Conservation (phyloP, 2,329 filamentous ascomycete genomes). For the Raffaelea deltoideospora region DNA sequence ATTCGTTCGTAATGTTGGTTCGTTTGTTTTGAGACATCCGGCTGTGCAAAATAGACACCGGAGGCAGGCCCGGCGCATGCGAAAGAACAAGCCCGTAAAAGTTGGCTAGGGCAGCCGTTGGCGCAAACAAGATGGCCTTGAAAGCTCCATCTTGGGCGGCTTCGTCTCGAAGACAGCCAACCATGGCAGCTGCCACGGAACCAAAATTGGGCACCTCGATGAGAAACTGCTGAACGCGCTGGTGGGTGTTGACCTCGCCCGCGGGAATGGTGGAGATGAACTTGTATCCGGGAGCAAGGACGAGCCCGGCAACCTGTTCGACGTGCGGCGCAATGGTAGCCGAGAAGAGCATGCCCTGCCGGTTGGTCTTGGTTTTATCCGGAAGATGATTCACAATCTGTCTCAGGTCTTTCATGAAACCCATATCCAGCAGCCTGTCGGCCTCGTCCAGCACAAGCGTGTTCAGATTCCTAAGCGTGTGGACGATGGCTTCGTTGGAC, state of each 20-base stretch:
- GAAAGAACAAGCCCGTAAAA: constrained; percentile 33
- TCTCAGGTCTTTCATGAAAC: constrained; percentile 66
- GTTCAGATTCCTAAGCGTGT: constrained; percentile 53
- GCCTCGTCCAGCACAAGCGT: constrained; percentile 76
- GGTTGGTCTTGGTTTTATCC: constrained; percentile 37
- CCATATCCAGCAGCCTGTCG: constrained; percentile 67
- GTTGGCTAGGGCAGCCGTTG: constrained; percentile 37
- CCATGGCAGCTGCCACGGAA: constrained; percentile 45
- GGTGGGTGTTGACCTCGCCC: constrained; percentile 62
- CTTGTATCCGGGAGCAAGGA: constrained; percentile 57
- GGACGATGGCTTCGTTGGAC: constrained; percentile 51
- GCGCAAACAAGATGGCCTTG: constrained; percentile 76
- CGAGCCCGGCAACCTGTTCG: constrained; percentile 54
- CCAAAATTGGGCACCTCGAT: constrained; percentile 55
- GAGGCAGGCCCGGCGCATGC: constrained; percentile 22
- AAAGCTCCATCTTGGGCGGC: constrained; percentile 26
- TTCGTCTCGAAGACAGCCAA: constrained; percentile 38
- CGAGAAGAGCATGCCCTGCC: constrained; percentile 69
- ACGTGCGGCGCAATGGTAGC: constrained; percentile 73
- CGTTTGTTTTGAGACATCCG: constrained; percentile 34
- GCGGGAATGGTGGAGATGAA: constrained; percentile 67
- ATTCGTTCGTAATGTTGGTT: constrained; percentile 45
- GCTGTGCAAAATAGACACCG: constrained; percentile 31
- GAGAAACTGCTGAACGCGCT: constrained; percentile 58
- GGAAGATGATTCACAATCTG: constrained; percentile 63